Conservation (phyloP, 2,329 filamentous ascomycete genomes). For the Apiospora sp. region DNA sequence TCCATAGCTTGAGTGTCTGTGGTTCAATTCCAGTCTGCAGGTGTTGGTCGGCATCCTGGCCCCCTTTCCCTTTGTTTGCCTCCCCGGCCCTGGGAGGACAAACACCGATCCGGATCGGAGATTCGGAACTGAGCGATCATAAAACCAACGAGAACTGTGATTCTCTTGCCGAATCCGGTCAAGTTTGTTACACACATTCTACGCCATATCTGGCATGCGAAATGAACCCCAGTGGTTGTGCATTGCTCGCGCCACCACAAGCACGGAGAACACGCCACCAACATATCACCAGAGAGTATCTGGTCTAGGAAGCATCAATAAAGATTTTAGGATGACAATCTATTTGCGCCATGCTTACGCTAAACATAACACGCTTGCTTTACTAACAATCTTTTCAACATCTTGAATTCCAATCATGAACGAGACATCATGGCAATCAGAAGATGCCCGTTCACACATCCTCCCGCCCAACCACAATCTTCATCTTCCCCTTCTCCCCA, state of each 20-base stretch:
- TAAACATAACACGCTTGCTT: background rate
- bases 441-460: background rate
- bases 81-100: background rate
- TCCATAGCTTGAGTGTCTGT: too few relatives aligned
- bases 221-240: background rate
- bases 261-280: background rate
- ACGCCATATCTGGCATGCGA: background rate
- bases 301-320: background rate
- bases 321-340: background rate
- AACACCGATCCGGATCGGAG: background rate
- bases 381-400: too few relatives aligned
- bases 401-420: background rate
- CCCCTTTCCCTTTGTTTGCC: background rate
- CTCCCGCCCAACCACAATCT: background rate
- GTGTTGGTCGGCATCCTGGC: background rate
- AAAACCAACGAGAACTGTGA: background rate
- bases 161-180: background rate
- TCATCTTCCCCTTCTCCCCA: too few relatives aligned
- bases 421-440: too few relatives aligned
- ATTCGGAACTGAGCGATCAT: background rate
- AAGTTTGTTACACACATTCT: background rate
- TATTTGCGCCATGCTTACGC: background rate
- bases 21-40: too few relatives aligned
- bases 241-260: background rate
- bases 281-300: background rate